Percentiles rank a stretch among this genome's conserved stretches.
Conservation (phyloP, 306 rosid genomes). For the Cicer arietinum region DNA sequence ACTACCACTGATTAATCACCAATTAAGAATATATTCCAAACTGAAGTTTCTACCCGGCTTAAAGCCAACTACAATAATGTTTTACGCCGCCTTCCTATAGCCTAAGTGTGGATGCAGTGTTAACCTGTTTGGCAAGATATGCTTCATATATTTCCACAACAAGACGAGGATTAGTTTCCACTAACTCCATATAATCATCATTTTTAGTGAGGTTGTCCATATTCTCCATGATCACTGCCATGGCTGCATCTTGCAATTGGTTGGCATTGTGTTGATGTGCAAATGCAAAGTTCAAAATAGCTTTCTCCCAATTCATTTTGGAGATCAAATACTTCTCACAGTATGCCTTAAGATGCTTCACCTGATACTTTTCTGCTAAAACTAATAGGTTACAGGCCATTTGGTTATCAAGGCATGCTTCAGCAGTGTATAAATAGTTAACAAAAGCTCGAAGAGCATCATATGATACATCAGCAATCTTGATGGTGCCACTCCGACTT, state of each 20-base stretch:
- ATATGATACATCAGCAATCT: slow-evolving; percentile 69
- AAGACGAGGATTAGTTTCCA: slow-evolving; percentile 73
- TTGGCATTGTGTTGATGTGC: slow-evolving; percentile 80
- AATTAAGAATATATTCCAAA: slow-evolving; percentile 32
- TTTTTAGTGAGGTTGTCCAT: slow-evolving; percentile 64
- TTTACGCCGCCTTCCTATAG: slow-evolving; percentile 6
- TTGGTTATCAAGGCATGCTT: slow-evolving; percentile 72
- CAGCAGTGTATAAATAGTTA: slow-evolving; percentile 76
- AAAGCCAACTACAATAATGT: slow-evolving; percentile 1
- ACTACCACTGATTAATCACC: slow-evolving; percentile 26
- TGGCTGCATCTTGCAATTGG: slow-evolving; percentile 63
- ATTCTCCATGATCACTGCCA: slow-evolving; percentile 66
- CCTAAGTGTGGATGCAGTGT: slow-evolving; percentile 60
- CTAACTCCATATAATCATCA: slow-evolving; percentile 70
- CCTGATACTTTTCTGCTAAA: slow-evolving; percentile 81
- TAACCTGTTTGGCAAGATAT: slow-evolving; percentile 67
- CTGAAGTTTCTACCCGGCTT: slow-evolving; percentile 27
- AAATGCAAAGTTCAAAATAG: slow-evolving; percentile 61
- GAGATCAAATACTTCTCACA: slow-evolving; percentile 77
- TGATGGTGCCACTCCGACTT: slow-evolving; percentile 81
- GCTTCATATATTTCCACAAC: slow-evolving; percentile 81
- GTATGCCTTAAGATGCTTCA: slow-evolving; percentile 71
- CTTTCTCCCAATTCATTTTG: slow-evolving; percentile 69
- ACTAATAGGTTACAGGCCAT: slow-evolving; percentile 73
- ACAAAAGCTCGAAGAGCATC: slow-evolving; percentile 80